phyloP scores from a whole-genome alignment of 169 alveolate genomes.

The Theileria annulata region DNA sequence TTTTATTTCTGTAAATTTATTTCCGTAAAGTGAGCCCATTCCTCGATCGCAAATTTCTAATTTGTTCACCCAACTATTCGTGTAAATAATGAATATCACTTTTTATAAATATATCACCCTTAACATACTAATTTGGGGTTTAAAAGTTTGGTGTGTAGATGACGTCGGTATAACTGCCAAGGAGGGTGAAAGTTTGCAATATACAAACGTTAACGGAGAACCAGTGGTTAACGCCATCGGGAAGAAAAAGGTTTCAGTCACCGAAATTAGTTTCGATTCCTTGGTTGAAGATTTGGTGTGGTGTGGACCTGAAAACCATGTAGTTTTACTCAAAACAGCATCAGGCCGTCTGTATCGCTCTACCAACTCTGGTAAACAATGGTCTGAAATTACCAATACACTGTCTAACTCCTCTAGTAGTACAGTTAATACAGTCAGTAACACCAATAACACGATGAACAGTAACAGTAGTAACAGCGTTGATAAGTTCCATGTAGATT shows the following conservation, averaged over 20 bases:
- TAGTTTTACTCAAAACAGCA: constrained; percentile 80
- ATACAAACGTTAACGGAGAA: constrained; percentile 1
- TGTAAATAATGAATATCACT: no score
- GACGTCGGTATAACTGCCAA: constrained; percentile 17
- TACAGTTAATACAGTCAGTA: not conserved
- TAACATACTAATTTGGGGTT: no score
- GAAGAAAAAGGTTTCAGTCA: constrained; percentile 84
- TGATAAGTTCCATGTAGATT: constrained; percentile 66
- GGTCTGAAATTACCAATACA: constrained; percentile 81
- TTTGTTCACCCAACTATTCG: no score
- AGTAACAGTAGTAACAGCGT: constrained; percentile 18
- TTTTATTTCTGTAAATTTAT: not conserved
- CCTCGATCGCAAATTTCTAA: not conserved
- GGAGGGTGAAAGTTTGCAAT: constrained; percentile 14
- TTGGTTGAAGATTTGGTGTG: constrained; percentile 82
- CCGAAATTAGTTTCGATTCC: constrained; percentile 83
- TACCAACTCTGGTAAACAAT: constrained; percentile 81
- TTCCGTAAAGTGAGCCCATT: not conserved
- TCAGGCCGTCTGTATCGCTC: constrained; percentile 83
- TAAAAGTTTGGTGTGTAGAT: constrained; percentile 9
- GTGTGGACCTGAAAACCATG: constrained; percentile 81
- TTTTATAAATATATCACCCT: no score
- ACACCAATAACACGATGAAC: no score
- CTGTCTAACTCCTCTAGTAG: constrained; percentile 49
- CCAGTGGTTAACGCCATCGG: constrained; percentile 28